Evolutionary conservation across 2,329 filamentous ascomycete genomes (phyloP), one percentile per base, ranked within the genome.

Genomic region (Clarireedia sp.): DNA sequence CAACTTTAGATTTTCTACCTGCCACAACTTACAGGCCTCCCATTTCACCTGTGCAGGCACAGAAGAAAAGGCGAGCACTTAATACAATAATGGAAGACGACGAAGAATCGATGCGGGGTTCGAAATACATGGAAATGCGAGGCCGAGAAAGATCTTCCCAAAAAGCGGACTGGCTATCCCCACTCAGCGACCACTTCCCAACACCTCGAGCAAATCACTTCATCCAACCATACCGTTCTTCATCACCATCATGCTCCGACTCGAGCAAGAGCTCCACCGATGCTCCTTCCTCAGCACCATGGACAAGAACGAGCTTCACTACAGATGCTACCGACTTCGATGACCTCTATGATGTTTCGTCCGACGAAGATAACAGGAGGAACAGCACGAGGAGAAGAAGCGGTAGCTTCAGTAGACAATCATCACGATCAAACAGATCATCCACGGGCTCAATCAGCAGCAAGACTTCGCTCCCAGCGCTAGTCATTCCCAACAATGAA

Each of bases 311-410:
- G 64, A 86, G 79, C 74, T 72, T 77, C 63, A 74, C 79, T 68
- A 85, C 85, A 62, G 81, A 82, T 63, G 78, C 78, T 60, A 88
- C 81, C 62, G 85, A 89, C 61, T 92, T 92, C 64, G 89, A 95
- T 70, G 89, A 95, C 64, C 74, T 96, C 48, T 96, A 96, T 70
- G 88, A 94, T 70, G 79, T 89, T 43, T 90, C 67, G 49, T 68
- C 89, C 16, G 90, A 95, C 62, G 83, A 90, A 54, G 90, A 95
- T 63, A 63, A 69, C 69, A 66, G 77, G 72, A 66, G 74, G 75
- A 64, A 46, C 74, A 77, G 66, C 58, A 41, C 29, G 17, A 17
- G 60, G 47, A 55, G 56, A 8, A 58, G 62, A 33, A 60, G 59
- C 33, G 58, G 53, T 21, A 64, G 60, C 38, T 21, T 68, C 26